Conservation (phyloP, 179 eudicot species). For the Dionaea muscipula region DNA sequence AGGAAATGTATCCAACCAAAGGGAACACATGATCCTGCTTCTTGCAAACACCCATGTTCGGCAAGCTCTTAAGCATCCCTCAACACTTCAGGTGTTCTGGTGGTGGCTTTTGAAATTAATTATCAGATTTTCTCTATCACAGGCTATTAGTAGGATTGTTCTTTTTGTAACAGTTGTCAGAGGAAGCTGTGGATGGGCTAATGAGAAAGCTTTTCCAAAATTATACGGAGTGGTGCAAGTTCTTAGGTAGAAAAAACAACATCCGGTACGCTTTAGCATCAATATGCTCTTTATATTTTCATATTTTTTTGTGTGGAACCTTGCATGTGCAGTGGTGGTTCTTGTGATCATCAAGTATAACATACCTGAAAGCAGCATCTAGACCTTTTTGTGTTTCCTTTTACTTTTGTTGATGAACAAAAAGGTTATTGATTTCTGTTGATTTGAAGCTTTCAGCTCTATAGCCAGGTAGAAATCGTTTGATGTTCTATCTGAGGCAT, state of each 20-base stretch:
- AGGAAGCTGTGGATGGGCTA: slow-evolving; percentile 61
- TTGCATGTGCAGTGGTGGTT: too few species aligned
- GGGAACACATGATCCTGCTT: slow-evolving; percentile 82
- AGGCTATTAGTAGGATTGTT: not conserved
- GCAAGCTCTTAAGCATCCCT: slow-evolving; percentile 37
- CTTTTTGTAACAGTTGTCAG: slow-evolving; percentile 39
- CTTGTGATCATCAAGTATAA: not conserved
- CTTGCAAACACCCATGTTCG: slow-evolving; percentile 80
- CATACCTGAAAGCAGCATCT: not conserved
- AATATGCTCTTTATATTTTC: not conserved
- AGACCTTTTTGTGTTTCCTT: too few species aligned
- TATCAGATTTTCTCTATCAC: not conserved
- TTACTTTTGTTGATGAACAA: too few species aligned
- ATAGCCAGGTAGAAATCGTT: too few species aligned
- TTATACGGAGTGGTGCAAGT: slow-evolving; percentile 94
- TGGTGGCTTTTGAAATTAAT: not conserved
- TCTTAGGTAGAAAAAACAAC: slow-evolving; percentile 64
- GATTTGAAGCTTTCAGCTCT: too few species aligned
- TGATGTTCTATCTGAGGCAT: too few species aligned
- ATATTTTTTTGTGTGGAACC: not conserved
- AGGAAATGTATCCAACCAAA: slow-evolving; percentile 86
- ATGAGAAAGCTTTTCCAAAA: slow-evolving; percentile 95
- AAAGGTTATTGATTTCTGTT: too few species aligned
- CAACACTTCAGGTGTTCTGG: slow-evolving; percentile 43
- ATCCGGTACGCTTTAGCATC: slow-evolving; percentile 43